Base-by-base conservation (phyloP, 768 basidiomycete species). In the Termitomyces sp. region DNA sequence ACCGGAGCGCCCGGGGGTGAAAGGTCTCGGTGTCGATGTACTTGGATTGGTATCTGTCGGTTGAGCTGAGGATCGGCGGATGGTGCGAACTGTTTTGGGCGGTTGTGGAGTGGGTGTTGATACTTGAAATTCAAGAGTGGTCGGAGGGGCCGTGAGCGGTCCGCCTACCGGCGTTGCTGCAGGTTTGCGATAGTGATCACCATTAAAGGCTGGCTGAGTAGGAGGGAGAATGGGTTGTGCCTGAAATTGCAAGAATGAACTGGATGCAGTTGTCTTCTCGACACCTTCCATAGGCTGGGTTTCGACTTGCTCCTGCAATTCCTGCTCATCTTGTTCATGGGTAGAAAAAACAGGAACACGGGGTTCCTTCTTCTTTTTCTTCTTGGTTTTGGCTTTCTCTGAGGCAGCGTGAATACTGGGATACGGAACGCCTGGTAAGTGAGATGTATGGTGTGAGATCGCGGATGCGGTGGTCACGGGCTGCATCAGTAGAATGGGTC, bases 401-500 rank as follows among this genome's bases (percentile, higher is more conserved):
- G 60, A 20, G 45, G 58, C 61, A 45, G 56, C 50, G 43, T 62
- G 63, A 12, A 67, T 45, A 49, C 64, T 68, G 9, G 70, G 67
- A 53, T 65, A 72, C 7, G 69, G 63, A 9, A 70, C 53, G 28
- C 63, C 62, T 4, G 66, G 54, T 26, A 69, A 63, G 61, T 63
- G 64, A 32, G 66, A 58, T 42, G 66, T 61, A 18, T 65, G 62
- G 62, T 54, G 66, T 33, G 52, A 62, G 54, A 61, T 64, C 53
- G 61, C 70, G 35, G 62, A 38, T 45, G 45, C 49, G 44, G 61
- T 53, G 42, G 73, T 63, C 22, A 71, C 74, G 20, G 86, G 82
- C 49, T 86, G 83, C 79, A 89, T 82, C 14, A 89, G 72, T 46
- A 92, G 76, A 36, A 90, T 69, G 0, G 90, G 90, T 48, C 83